Percentiles rank a stretch among this genome's conserved stretches.
Evolutionary conservation across 345 rosid species (phyloP).

Genomic region (Rhodamnia argentea): DNA sequence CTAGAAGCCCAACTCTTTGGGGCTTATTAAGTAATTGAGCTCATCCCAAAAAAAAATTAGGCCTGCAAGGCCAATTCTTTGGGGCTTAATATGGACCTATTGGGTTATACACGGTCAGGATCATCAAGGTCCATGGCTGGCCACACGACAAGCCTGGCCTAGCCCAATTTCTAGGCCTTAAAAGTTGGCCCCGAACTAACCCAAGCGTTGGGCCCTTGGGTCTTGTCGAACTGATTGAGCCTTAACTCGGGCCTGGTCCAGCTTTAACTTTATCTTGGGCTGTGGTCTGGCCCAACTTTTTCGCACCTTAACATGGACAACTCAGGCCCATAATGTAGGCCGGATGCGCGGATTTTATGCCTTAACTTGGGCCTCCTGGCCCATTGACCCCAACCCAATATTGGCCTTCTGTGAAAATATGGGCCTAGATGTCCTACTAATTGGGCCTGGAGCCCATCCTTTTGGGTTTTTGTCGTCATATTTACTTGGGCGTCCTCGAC

Average conservation of each 20-base stretch:
- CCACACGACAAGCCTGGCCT: background rate
- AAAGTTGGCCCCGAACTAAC: background rate
- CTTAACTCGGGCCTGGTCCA: background rate
- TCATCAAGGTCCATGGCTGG: background rate
- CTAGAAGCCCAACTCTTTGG: background rate
- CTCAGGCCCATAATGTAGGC: background rate
- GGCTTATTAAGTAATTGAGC: background rate
- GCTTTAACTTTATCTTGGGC: background rate
- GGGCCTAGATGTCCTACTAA: background rate
- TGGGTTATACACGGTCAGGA: background rate
- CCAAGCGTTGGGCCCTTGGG: background rate
- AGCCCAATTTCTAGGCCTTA: background rate
- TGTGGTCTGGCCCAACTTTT: background rate
- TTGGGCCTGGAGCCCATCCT: background rate
- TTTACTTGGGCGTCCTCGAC: background rate
- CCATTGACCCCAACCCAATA: no score
- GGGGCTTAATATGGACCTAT: background rate
- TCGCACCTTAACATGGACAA: background rate
- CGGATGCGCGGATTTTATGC: background rate
- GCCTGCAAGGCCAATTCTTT: background rate
- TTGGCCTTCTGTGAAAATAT: background rate
- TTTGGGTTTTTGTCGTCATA: background rate
- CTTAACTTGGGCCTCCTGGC: background rate
- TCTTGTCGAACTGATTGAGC: background rate
- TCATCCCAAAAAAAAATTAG: background rate